phyloP scores from a whole-genome alignment of 2,329 filamentous ascomycete genomes.

The Pseudocercospora crystallina region DNA sequence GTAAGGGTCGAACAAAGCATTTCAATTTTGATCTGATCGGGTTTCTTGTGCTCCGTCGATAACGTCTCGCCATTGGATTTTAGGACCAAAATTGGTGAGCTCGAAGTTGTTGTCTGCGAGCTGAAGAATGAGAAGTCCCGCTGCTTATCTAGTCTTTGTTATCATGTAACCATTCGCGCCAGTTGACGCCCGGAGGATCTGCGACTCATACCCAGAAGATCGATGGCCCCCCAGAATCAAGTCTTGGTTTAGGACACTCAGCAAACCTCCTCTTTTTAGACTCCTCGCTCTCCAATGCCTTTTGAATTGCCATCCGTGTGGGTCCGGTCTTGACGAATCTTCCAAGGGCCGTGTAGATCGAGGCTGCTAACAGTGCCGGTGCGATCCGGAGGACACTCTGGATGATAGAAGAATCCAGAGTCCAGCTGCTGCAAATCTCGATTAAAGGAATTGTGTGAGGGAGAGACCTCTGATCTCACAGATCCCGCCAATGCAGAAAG shows the following conservation, averaged over 20 bases:
- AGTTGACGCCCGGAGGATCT: too few relatives aligned
- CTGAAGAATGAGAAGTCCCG: too few relatives aligned
- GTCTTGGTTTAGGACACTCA: slow-evolving; percentile 47
- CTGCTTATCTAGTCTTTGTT: not conserved
- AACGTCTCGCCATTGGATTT: too few relatives aligned
- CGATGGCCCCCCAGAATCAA: slow-evolving; percentile 49
- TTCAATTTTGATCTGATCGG: too few relatives aligned
- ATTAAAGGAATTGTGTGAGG: slow-evolving; percentile 46
- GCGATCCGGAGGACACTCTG: slow-evolving; percentile 48
- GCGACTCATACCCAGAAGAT: not conserved
- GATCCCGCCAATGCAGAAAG: slow-evolving; percentile 52
- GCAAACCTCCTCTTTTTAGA: slow-evolving; percentile 41
- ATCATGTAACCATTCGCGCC: not conserved
- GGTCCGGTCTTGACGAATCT: slow-evolving; percentile 44
- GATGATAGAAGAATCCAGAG: slow-evolving; percentile 43
- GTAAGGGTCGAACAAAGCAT: too few relatives aligned
- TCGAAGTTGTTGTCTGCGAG: too few relatives aligned
- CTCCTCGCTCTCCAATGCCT: too few relatives aligned
- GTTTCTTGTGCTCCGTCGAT: too few relatives aligned
- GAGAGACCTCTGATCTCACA: slow-evolving; percentile 55
- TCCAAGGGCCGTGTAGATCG: slow-evolving; percentile 51
- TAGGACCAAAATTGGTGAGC: too few relatives aligned
- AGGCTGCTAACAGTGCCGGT: slow-evolving; percentile 51
- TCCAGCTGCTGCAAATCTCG: slow-evolving; percentile 42
- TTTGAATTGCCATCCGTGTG: too few relatives aligned